Percentiles rank a stretch among this genome's conserved stretches.
Evolutionary conservation across 1,284 basidiomycete genomes (phyloP).

Genomic region (Leucoagaricus sp.): DNA sequence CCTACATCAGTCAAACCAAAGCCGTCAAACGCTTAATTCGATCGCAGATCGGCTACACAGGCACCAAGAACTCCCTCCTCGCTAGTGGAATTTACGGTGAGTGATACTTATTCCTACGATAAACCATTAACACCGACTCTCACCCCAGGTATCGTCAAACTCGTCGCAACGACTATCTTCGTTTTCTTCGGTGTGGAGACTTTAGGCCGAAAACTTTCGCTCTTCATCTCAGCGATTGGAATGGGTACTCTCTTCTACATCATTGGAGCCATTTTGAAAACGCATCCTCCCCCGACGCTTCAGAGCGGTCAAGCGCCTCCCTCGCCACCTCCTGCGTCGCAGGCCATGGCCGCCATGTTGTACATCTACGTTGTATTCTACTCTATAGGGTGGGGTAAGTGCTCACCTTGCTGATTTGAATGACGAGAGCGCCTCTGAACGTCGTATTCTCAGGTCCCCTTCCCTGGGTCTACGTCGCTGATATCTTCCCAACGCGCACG

Average conservation of each 20-base stretch:
- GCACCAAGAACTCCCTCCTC: constrained; percentile 62
- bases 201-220: constrained; percentile 70
- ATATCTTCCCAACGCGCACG: constrained; percentile 84
- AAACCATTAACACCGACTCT: neutral
- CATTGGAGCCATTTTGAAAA: constrained; percentile 78
- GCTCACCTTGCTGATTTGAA: neutral
- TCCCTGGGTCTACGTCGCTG: constrained; percentile 75
- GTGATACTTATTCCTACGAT: neutral
- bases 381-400: constrained; percentile 62
- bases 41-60: constrained; percentile 61
- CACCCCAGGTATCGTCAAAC: constrained; percentile 52
- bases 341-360: constrained; percentile 75
- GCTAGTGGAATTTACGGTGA: constrained; percentile 81
- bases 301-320: constrained; percentile 20
- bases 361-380: constrained; percentile 80
- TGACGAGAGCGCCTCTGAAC: neutral
- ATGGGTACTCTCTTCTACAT: constrained; percentile 81
- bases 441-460: constrained; percentile 37
- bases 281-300: constrained; percentile 54
- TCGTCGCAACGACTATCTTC: constrained; percentile 63
- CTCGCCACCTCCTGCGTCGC: constrained; percentile 48
- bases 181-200: constrained; percentile 67
- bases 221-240: constrained; percentile 75
- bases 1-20: neutral
- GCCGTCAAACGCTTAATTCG: neutral